A percentile compares a stretch with the other conserved stretches of the same genome.
Conservation (phyloP, 257 asterid genomes). For the Ehretia macrophylla region DNA sequence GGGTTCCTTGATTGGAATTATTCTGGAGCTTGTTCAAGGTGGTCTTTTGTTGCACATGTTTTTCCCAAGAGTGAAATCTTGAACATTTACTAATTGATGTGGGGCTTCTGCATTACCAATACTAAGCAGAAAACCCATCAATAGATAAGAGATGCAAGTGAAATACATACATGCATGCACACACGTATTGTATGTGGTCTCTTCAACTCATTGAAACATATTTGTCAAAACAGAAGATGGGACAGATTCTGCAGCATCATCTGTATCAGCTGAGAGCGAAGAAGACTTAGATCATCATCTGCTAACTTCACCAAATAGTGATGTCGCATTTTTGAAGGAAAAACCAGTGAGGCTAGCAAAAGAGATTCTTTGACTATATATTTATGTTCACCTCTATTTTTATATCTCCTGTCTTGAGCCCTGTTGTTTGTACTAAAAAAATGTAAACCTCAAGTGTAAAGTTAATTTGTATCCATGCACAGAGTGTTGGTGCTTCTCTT, state of each 20-base stretch:
- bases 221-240: constrained; percentile 45
- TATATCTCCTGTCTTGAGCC: constrained; percentile 4
- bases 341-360: constrained; percentile 70
- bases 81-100: too few relatives aligned
- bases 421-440: constrained; percentile 25
- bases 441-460: constrained; percentile 18
- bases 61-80: too few relatives aligned
- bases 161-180: too few relatives aligned
- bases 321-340: constrained; percentile 68
- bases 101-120: too few relatives aligned
- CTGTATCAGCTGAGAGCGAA: constrained; percentile 40
- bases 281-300: constrained; percentile 70
- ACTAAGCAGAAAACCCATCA: too few relatives aligned
- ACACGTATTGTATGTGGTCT: not conserved
- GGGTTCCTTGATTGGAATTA: too few relatives aligned
- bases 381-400: constrained; percentile 1
- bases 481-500: too few relatives aligned
- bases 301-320: constrained; percentile 50
- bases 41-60: too few relatives aligned
- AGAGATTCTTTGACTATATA: constrained; percentile 47
- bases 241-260: constrained; percentile 38
- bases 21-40: too few relatives aligned
- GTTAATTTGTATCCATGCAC: too few relatives aligned
- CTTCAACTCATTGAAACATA: constrained; percentile 1
- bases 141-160: too few relatives aligned